Conservation (phyloP, 768 basidiomycete genomes). For the Lentinula lateritia region DNA sequence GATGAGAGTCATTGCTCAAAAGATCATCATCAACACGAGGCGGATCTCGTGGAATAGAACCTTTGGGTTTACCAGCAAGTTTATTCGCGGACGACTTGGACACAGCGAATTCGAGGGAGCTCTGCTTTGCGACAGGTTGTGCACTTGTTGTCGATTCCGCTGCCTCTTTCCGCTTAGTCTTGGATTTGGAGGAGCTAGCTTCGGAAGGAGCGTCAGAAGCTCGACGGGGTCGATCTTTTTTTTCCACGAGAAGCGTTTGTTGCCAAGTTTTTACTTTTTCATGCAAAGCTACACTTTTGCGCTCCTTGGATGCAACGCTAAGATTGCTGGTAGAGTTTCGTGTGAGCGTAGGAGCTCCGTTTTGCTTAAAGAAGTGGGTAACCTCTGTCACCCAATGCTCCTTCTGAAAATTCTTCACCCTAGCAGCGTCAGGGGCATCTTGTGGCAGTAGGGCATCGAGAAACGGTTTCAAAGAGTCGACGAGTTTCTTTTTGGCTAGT, state of each 20-base stretch:
- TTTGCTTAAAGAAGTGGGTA: not conserved
- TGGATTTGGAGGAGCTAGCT: not conserved
- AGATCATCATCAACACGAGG: not conserved
- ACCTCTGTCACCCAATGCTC: constrained; percentile 1
- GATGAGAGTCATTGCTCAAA: not conserved
- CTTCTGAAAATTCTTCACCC: not conserved
- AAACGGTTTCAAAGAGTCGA: not conserved
- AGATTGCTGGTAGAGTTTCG: not conserved
- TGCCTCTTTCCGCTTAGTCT: not conserved
- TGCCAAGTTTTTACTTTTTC: constrained; percentile 4
- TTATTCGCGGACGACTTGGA: not conserved
- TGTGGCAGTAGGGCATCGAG: not conserved
- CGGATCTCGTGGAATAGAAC: not conserved
- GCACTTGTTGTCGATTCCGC: not conserved
- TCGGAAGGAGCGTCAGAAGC: not conserved
- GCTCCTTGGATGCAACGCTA: not conserved
- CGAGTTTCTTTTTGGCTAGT: not conserved
- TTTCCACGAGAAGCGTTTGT: not conserved
- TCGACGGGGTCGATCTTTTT: not conserved
- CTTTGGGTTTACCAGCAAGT: not conserved
- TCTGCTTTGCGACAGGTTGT: not conserved
- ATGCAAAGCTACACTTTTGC: not conserved
- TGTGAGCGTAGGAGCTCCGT: not conserved
- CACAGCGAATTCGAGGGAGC: not conserved
- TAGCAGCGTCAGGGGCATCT: not conserved